Conservation (phyloP, 495 filamentous ascomycete genomes). For the Gamarada debralockiae region DNA sequence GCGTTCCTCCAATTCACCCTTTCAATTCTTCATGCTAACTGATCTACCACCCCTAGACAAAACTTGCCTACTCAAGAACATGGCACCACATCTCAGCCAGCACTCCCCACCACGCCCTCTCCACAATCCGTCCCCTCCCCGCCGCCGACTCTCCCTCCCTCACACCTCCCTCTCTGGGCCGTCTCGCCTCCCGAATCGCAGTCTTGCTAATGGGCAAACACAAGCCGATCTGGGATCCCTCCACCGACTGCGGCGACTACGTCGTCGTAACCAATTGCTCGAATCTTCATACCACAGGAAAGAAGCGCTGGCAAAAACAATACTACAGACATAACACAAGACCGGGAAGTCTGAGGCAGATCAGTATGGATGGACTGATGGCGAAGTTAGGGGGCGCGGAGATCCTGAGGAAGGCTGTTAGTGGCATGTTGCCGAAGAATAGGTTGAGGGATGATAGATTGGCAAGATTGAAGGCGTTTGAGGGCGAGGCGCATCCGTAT, state of each 20-base stretch:
- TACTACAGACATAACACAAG: conserved; percentile 93
- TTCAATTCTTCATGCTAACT: not conserved
- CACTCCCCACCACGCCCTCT: conserved; percentile 49
- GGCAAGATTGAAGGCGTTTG: conserved; percentile 91
- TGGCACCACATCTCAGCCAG: conserved; percentile 86
- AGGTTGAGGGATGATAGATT: conserved; percentile 78
- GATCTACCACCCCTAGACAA: conserved; percentile 56
- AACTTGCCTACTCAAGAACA: conserved; percentile 89
- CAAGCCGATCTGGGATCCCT: conserved; percentile 96
- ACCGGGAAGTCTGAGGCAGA: conserved; percentile 78
- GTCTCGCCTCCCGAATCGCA: conserved; percentile 88
- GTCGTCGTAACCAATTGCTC: conserved; percentile 90
- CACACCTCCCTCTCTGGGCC: conserved; percentile 71
- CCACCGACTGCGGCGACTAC: conserved; percentile 98
- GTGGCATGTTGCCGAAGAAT: conserved; percentile 98
- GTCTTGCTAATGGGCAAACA: conserved; percentile 96
- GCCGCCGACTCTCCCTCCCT: conserved; percentile 46
- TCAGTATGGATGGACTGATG: conserved; percentile 95
- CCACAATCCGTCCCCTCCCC: conserved; percentile 38
- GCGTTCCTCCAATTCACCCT: conserved; percentile 23
- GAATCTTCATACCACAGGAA: conserved; percentile 81
- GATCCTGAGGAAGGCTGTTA: conserved; percentile 86
- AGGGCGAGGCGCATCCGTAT: conserved; percentile 86
- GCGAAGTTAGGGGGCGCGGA: conserved; percentile 92
- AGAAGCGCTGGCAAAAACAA: conserved; percentile 87